Conservation (phyloP, 2,329 filamentous ascomycete genomes). For the Verticillium longisporum region DNA sequence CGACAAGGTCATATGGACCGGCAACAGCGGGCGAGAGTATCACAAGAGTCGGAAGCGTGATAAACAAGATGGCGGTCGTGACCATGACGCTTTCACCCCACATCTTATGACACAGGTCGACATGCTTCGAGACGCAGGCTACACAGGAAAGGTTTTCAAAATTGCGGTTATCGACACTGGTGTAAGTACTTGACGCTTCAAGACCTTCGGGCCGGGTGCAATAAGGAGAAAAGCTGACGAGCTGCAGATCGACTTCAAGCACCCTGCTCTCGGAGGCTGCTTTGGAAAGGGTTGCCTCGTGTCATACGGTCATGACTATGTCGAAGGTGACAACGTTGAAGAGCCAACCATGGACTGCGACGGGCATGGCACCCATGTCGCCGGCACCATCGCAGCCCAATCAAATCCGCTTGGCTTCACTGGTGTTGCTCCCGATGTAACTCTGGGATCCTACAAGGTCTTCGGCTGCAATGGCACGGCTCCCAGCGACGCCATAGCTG, state of each 20-base stretch:
- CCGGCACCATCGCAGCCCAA: constrained; percentile 57
- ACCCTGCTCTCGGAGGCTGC: constrained; percentile 57
- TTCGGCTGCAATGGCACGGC: constrained; percentile 47
- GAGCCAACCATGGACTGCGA: constrained; percentile 46
- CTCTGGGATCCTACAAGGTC: constrained; percentile 48
- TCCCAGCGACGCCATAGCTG: constrained; percentile 51
- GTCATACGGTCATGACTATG: constrained; percentile 48
- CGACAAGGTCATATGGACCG: constrained; percentile 37
- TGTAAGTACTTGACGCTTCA: constrained; percentile 26
- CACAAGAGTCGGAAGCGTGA: constrained; percentile 23
- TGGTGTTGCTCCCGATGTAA: constrained; percentile 50
- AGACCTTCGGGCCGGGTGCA: too few relatives aligned
- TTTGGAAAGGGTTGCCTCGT: constrained; percentile 55
- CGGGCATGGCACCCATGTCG: constrained; percentile 56
- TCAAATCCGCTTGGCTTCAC: constrained; percentile 45
- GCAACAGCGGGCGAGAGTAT: constrained; percentile 19
- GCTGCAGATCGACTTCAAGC: constrained; percentile 50
- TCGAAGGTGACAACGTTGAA: constrained; percentile 41
- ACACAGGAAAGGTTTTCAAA: constrained; percentile 44
- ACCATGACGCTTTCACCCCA: constrained; percentile 35
- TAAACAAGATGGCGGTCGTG: constrained; percentile 9
- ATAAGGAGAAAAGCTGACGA: constrained; percentile 4
- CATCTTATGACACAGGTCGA: constrained; percentile 52
- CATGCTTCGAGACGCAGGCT: constrained; percentile 39
- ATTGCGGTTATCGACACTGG: constrained; percentile 48